phyloP scores from a whole-genome alignment of 169 alveolate species.

The Plasmodium sp. region DNA sequence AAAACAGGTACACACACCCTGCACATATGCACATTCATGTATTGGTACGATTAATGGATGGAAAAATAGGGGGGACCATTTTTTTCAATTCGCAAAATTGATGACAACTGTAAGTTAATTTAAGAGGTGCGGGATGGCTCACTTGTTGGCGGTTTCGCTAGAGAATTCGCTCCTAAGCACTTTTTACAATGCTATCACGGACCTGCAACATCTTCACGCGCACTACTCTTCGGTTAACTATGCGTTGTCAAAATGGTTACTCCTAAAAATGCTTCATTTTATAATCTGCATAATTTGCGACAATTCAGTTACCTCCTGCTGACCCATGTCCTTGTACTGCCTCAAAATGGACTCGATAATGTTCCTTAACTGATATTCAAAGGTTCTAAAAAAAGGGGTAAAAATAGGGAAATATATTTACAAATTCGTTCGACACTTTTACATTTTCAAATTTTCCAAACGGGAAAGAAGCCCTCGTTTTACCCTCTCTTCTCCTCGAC shows the following conservation, averaged over 20 bases:
- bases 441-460: background rate
- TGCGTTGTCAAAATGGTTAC: background rate
- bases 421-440: background rate
- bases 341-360: constrained; percentile 42
- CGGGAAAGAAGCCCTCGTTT: background rate
- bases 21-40: background rate
- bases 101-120: background rate
- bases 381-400: constrained; percentile 16
- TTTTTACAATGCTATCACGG: background rate
- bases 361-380: constrained; percentile 35
- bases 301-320: constrained; percentile 31
- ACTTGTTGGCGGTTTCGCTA: background rate
- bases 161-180: background rate
- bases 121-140: background rate
- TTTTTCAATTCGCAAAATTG: background rate
- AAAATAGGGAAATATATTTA: background rate
- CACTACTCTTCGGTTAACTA: background rate
- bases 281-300: constrained; percentile 42
- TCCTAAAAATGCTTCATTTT: constrained; percentile 3
- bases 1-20: background rate
- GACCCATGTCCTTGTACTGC: constrained; percentile 10
- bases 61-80: background rate
- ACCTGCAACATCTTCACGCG: background rate
- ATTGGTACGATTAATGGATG: background rate
- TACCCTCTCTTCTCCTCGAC: constrained; percentile 40